Conservation (phyloP, 371 early-diverging fungal genomes). For the Conidiobolus incongruus region DNA sequence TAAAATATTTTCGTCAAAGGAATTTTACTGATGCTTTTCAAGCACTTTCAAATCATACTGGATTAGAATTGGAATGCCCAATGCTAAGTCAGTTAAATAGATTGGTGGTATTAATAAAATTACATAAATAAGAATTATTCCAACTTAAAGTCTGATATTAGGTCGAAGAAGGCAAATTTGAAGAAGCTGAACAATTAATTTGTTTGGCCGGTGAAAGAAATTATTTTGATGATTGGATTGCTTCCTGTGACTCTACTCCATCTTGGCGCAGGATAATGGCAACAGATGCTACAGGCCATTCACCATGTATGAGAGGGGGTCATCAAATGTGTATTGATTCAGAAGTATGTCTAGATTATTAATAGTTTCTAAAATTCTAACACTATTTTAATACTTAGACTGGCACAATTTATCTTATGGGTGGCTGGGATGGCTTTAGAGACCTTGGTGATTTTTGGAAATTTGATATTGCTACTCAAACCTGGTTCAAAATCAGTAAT, state of each 20-base stretch:
- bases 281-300: too few relatives aligned
- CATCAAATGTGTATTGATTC: constrained; percentile 92
- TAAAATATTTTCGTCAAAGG: constrained; percentile 74
- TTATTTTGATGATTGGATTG: constrained; percentile 49
- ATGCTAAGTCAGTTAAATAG: constrained; percentile 47
- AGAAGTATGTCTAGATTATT: constrained; percentile 9
- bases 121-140: not conserved
- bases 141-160: too few relatives aligned
- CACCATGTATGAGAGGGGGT: constrained; percentile 60
- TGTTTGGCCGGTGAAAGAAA: constrained; percentile 21
- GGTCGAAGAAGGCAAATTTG: constrained; percentile 46
- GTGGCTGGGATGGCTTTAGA: constrained; percentile 84
- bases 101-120: constrained; percentile 15
- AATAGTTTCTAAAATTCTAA: too few relatives aligned
- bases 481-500: constrained; percentile 49
- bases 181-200: constrained; percentile 40
- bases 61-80: constrained; percentile 49
- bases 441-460: constrained; percentile 88
- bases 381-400: constrained; percentile 6
- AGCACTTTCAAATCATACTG: constrained; percentile 31
- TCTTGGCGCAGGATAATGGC: constrained; percentile 56
- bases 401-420: constrained; percentile 68
- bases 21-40: constrained; percentile 47
- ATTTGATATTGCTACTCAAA: constrained; percentile 24
- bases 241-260: constrained; percentile 31